Base-by-base conservation (phyloP, 2,329 filamentous ascomycete genomes). In the Hypoxylon sp. region DNA sequence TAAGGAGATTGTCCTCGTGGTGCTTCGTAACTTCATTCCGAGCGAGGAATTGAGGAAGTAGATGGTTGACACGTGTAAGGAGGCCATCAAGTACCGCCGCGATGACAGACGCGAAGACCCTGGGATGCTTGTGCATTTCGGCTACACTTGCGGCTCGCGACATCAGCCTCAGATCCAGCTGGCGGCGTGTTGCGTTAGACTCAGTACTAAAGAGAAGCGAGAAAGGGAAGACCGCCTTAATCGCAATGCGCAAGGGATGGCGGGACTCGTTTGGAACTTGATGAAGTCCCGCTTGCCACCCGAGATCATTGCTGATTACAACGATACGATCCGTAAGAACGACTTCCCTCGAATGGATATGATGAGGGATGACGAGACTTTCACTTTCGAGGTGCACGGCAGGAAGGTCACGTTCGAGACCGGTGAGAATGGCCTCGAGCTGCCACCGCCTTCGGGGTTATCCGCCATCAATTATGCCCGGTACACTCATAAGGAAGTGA, bases 321-420 rank as follows among this genome's bases (percentile, higher is more conserved):
- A 71, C 24, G 40, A 68, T 32, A 56, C 48, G n/a, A 70, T 70
- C 12, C 28, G 45, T 1, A 28, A 57, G 9, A 38, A 60, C 26
- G 61, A 64, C n/a, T 57, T 69, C 2, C 70, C 71, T 11, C 64
- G 68, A 7, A 68, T 72, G 66, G 66, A 71, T 11, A 71, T 71
- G 67, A 50, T 48, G 33, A 61, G 56, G 3, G 49, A 55, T 7
- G 58, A 64, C 6, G 49, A 63, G 9, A 65, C 48, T 2, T 72
- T 73, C 44, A 61, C 62, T 12, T 72, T 69, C 36, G 36, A 49
- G 2, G 24, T 71, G 8, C 26, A 58, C 2, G 70, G 64, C 8
- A 22, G 67, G 22, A 20, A 54, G 5, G 32, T 69, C 8, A 68
- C 54, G 4, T 71, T 72, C 55, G 16, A 30, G 3, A 45, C 51